phyloP scores from a whole-genome alignment of 2,329 filamentous ascomycete species.

The Pestalotiopsis sp. region DNA sequence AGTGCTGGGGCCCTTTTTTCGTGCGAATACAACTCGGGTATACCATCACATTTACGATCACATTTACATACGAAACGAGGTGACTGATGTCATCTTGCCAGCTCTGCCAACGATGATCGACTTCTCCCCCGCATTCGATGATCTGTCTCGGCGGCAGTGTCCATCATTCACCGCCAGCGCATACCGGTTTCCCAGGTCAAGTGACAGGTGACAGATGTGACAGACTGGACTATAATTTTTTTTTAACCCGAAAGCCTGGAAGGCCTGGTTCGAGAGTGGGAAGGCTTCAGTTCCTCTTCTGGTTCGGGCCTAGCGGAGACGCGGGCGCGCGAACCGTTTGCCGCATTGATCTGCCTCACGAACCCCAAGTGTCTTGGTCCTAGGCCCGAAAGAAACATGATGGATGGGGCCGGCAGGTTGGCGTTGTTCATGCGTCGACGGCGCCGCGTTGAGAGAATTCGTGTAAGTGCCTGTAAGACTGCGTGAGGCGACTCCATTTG shows the following conservation, averaged over 20 bases:
- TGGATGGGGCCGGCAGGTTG: neutral
- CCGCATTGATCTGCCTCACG: neutral
- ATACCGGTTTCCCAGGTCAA: neutral
- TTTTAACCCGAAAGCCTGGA: neutral
- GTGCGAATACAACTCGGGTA: no score
- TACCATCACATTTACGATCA: no score
- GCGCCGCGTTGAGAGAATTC: neutral
- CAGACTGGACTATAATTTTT: neutral
- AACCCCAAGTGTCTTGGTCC: neutral
- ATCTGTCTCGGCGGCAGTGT: neutral
- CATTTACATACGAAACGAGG: neutral
- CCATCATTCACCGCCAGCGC: neutral
- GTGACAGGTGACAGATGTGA: neutral
- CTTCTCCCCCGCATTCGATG: neutral
- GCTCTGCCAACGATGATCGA: neutral
- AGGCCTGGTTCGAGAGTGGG: neutral
- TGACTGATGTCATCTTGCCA: neutral
- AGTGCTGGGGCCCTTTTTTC: no score
- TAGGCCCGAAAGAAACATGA: neutral
- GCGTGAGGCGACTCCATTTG: no score
- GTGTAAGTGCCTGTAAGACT: neutral
- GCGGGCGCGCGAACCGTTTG: neutral
- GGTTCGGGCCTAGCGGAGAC: neutral
- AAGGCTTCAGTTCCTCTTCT: neutral
- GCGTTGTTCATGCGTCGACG: neutral